Conservation (phyloP, 371 early-diverging fungal species). For the Thermomucor indicae-seudaticae region DNA sequence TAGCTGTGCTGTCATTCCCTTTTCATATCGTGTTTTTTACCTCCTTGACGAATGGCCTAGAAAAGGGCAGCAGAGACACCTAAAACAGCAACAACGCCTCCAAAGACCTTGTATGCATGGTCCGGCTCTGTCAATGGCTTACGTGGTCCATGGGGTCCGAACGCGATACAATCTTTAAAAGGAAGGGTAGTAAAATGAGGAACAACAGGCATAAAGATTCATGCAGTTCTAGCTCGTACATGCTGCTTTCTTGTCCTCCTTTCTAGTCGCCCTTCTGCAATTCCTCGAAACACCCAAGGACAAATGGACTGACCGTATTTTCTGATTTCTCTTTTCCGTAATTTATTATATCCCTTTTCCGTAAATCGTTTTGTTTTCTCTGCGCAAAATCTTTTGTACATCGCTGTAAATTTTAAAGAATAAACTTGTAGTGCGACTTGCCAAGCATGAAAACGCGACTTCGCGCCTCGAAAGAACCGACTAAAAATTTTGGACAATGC, state of each 20-base stretch:
- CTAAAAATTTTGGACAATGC: too few relatives aligned
- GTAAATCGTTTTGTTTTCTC: too few relatives aligned
- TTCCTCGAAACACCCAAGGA: conserved; percentile 76
- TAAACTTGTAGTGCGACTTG: too few relatives aligned
- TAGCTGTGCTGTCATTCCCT: background rate
- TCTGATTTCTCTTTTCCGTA: too few relatives aligned
- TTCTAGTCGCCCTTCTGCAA: conserved; percentile 94
- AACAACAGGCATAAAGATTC: background rate
- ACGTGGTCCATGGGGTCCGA: conserved; percentile 92
- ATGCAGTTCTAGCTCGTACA: conserved; percentile 51
- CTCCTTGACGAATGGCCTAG: conserved; percentile 57
- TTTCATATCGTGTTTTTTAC: conserved; percentile 50
- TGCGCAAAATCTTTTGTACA: too few relatives aligned
- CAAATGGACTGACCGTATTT: too few relatives aligned
- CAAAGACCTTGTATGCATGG: conserved; percentile 67
- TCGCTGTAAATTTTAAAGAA: too few relatives aligned
- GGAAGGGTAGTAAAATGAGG: too few relatives aligned
- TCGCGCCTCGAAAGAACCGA: too few relatives aligned
- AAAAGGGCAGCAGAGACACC: conserved; percentile 60
- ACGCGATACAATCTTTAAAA: conserved; percentile 78
- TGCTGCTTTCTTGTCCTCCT: conserved; percentile 93
- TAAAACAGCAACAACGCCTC: conserved; percentile 65
- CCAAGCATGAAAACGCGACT: too few relatives aligned
- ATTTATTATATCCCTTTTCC: too few relatives aligned
- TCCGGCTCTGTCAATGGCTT: conserved; percentile 73